A percentile compares a stretch with the other conserved stretches of the same genome.
Evolutionary conservation across 441 rosid genomes (phyloP).

Genomic region (Eutrema salsugineum): DNA sequence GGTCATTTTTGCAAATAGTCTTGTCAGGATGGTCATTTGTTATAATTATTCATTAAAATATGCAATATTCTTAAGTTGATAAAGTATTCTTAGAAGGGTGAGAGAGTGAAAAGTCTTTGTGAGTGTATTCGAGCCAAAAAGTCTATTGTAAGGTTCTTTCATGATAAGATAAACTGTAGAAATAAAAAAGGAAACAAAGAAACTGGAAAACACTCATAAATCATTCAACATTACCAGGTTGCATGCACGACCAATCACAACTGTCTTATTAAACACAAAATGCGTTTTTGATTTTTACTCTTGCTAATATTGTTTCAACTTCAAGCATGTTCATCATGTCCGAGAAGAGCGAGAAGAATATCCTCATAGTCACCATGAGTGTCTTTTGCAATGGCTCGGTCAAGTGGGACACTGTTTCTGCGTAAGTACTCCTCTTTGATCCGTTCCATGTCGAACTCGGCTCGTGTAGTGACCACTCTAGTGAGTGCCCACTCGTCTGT

Average conservation of each 20-base stretch:
- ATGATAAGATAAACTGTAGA: background rate
- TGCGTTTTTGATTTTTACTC: background rate
- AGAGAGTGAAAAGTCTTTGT: background rate
- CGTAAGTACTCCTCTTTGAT: constrained; percentile 66
- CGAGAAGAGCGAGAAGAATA: constrained; percentile 48
- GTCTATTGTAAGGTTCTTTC: background rate
- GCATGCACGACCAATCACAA: constrained; percentile 9
- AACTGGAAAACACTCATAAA: background rate
- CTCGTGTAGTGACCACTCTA: constrained; percentile 65
- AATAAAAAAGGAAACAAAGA: background rate
- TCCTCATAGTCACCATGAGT: constrained; percentile 72
- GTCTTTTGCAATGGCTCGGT: constrained; percentile 57
- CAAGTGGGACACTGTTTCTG: constrained; percentile 62
- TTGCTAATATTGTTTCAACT: background rate
- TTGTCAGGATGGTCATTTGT: no score
- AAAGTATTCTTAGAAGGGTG: background rate
- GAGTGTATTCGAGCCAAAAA: background rate
- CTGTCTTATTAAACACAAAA: background rate
- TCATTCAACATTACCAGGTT: constrained; percentile 23
- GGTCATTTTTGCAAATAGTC: no score
- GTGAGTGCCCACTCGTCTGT: constrained; percentile 79
- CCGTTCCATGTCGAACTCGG: constrained; percentile 71
- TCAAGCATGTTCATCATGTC: constrained; percentile 43
- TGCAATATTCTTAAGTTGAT: background rate
- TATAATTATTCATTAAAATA: no score